Evolutionary conservation across 2,329 filamentous ascomycete species (phyloP), one percentile per base, ranked within the genome.

Genomic region (Botryosphaeria dothidea): DNA sequence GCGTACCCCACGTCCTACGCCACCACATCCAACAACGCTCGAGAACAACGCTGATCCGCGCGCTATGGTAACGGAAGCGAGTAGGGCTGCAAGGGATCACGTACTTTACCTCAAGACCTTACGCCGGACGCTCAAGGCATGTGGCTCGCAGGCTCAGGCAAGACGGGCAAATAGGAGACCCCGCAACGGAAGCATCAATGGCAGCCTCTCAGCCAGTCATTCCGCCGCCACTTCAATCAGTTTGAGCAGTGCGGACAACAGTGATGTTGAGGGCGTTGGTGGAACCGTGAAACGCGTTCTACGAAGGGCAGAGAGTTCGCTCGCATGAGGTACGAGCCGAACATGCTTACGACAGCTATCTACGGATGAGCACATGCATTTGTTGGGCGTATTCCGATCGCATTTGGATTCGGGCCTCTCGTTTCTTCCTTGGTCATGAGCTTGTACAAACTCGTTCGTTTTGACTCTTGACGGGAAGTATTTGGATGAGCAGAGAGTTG

Each of bases 1-100:
- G 29, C 74, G 54, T 8, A 60, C 74, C 11, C 61, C 64, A 3
- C 62, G 62, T 51, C 66, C 71, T 5, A 64, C 68, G 2, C 69
- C 72, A 15, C 74, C 75, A 17, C 70, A 74, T 41, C 71, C 73
- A 8, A 68, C 69, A 13, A 69, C 71, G 8, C 66, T 78, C 11
- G 65, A 64, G 5, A 74, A 77, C 54, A 68, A 70, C n/a, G 71
- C 71, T 7, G 70, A 74, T 65, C 66, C 69, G 7, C 64, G 68
- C 4, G 23, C 74, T 3, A 56, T 77, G 46, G 67, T 69, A 19
- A 67, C 68, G 6, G 75, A 78, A 51, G 56, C 34, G 17, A 62
- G 36, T 21, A 48, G 49, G 19, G 49, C 25, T 6, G 64, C 56
- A 11, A 49, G 49, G 23, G 57, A 65, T 17, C 64, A 65, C 21